Evolutionary conservation across 805 yeast species (phyloP).

Genomic region (Ascoidea rubescens): DNA sequence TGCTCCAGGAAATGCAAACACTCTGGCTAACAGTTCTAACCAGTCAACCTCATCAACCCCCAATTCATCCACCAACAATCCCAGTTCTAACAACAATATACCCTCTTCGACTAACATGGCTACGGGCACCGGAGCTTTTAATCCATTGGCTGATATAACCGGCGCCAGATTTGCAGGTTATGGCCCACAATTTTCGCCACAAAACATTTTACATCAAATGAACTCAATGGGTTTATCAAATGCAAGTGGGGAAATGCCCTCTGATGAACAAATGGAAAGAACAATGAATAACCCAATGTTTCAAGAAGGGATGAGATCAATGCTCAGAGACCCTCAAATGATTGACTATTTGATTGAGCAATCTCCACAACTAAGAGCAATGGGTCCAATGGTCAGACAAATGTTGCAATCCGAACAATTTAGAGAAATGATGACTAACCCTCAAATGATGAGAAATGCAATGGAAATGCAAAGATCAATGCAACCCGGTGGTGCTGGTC

Average conservation of each 20-base stretch:
- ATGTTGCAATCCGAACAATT: constrained; percentile 75
- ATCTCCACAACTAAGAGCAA: constrained; percentile 68
- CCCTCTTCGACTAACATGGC: constrained; percentile 57
- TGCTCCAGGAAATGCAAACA: constrained; percentile 15
- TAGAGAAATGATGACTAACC: constrained; percentile 70
- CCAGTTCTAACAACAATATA: constrained; percentile 17
- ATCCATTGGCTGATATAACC: constrained; percentile 84
- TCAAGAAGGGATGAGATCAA: constrained; percentile 69
- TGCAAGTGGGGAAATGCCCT: constrained; percentile 42
- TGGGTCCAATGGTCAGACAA: constrained; percentile 85
- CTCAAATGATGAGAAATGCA: constrained; percentile 73
- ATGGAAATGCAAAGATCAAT: constrained; percentile 55
- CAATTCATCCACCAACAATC: constrained; percentile 10
- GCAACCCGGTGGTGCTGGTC: constrained; percentile 19
- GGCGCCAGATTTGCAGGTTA: constrained; percentile 95
- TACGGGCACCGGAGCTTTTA: constrained; percentile 79
- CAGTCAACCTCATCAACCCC: constrained; percentile 16
- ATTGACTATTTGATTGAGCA: constrained; percentile 67
- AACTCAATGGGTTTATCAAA: constrained; percentile 78
- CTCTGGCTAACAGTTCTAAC: constrained; percentile 12
- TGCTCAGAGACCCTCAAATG: constrained; percentile 83
- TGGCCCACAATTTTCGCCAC: constrained; percentile 68
- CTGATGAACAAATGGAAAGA: constrained; percentile 56
- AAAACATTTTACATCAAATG: constrained; percentile 86
- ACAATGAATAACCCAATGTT: constrained; percentile 75